phyloP scores from a whole-genome alignment of 2,329 filamentous ascomycete species.

The Penicillium sp. region DNA sequence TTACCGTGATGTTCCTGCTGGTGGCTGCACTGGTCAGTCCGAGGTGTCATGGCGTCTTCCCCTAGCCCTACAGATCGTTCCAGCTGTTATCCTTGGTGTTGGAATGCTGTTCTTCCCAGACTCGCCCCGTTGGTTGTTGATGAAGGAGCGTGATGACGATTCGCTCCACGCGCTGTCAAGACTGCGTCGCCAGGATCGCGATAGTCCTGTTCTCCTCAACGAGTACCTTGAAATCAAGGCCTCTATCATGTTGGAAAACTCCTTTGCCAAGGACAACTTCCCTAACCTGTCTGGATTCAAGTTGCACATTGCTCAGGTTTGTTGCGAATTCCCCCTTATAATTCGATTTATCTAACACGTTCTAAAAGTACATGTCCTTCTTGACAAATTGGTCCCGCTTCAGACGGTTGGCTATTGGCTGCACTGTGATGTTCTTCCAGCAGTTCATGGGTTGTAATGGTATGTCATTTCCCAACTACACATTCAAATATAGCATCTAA shows the following conservation, averaged over 20 bases:
- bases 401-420: conserved; percentile 40
- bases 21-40: conserved; percentile 49
- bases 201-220: conserved; percentile 47
- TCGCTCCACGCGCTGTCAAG: conserved; percentile 47
- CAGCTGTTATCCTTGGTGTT: conserved; percentile 38
- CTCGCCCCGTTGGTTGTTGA: conserved; percentile 56
- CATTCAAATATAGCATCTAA: neutral
- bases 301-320: conserved; percentile 34
- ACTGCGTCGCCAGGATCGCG: conserved; percentile 48
- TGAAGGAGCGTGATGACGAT: conserved; percentile 50
- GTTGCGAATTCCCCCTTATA: neutral
- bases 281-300: conserved; percentile 28
- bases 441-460: conserved; percentile 51
- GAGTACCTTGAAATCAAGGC: conserved; percentile 55
- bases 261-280: conserved; percentile 32
- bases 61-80: conserved; percentile 47
- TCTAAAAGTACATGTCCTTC: conserved; percentile 32
- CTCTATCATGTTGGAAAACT: conserved; percentile 38
- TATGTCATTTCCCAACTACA: conserved; percentile 9
- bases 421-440: conserved; percentile 43
- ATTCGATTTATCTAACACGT: neutral
- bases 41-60: conserved; percentile 51
- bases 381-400: conserved; percentile 37
- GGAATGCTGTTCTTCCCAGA: conserved; percentile 54
- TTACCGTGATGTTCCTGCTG: conserved; percentile 45